Base-by-base conservation (phyloP, 2,329 filamentous ascomycete species). In the Colletotrichum sp. region DNA sequence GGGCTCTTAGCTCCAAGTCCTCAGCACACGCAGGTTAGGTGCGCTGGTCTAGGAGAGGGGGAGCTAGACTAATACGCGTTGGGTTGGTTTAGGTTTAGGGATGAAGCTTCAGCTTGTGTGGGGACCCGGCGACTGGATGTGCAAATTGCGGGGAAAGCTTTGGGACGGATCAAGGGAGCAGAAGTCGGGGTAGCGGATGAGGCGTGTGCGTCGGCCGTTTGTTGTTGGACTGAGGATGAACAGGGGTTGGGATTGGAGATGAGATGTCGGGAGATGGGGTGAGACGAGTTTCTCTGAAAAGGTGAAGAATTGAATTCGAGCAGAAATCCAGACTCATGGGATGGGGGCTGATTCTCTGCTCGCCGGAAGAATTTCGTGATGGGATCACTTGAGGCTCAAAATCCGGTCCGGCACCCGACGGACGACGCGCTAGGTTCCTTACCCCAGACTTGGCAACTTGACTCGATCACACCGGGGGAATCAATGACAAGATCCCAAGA, bases 141-240 rank as follows among this genome's bases (percentile, higher is more conserved):
- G 59, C 59, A 16, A 21, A 49, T 21, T 75, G 69, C 55, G 72
- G 72, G 55, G 69, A 72, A 75, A 68, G 69, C 63, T 67, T 67
- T 24, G 34, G n/a, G 62, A 72, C 63, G 72, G 69, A 21, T 62
- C 52, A 75, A 75, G 55, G 72, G 72, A 72, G 62, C 36, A 39
- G 24, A 63, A 32, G n/a, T 75, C 72, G 72, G 72, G 63, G 39
- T 75, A 75, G 72, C 72, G 72, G 72, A 75, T 75, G 72, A 67
- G 69, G 62, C 39, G 52, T 60, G 55, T 63, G 72, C 52, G 49
- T 67, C 28, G 24, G 21, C 18, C 59, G 39, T 69, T 21, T 68
- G 55, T n/a, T 30, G 39, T 34, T n/a, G 36, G 12, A 34, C n/a
- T n/a, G 39, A 68, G 69, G 39, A 75, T 68, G 72, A 36, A 68